phyloP scores from a whole-genome alignment of 139 green algal species.

The Tetraselmis chui region DNA sequence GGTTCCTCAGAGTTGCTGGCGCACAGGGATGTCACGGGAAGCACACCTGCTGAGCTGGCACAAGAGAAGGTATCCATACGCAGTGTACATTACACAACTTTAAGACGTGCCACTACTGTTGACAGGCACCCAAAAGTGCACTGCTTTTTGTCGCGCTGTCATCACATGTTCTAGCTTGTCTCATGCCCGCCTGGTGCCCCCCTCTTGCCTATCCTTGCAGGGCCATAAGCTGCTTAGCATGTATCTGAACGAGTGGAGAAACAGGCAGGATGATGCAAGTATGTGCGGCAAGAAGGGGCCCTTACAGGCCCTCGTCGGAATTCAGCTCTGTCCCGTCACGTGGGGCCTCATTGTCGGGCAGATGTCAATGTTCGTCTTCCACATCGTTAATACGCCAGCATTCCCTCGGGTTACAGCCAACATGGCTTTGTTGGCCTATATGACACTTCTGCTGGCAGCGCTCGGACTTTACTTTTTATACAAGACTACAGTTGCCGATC shows the following conservation, averaged over 20 bases:
- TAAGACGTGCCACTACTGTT: too few species aligned
- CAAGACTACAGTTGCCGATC: conserved; percentile 68
- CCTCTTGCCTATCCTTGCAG: conserved; percentile 35
- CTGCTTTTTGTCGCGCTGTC: too few species aligned
- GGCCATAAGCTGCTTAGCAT: conserved; percentile 45
- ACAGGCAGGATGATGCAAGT: conserved; percentile 20
- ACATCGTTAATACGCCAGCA: not conserved
- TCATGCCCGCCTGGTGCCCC: not conserved
- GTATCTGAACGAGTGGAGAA: conserved; percentile 37
- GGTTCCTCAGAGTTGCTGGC: conserved; percentile 50
- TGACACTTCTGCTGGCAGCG: conserved; percentile 22
- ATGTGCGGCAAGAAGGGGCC: not conserved
- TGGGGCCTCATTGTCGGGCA: conserved; percentile 68
- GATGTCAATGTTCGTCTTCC: conserved; percentile 50
- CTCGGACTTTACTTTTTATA: conserved; percentile 65
- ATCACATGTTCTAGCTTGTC: too few species aligned
- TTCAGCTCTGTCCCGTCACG: conserved; percentile 76
- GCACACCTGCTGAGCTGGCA: conserved; percentile 81
- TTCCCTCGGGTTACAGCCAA: not conserved
- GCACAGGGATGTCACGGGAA: conserved; percentile 68
- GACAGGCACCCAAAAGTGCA: too few species aligned
- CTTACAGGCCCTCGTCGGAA: conserved; percentile 32
- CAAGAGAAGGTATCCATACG: conserved; percentile 89
- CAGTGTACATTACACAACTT: too few species aligned
- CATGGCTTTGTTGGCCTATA: conserved; percentile 26